Percentiles rank a stretch among this genome's conserved stretches.
These are phyloP conservation scores for Asterella californica DNA, from an alignment of 225 moss, liverwort and hornwort genomes.

Conservation along the genomic window DNA sequence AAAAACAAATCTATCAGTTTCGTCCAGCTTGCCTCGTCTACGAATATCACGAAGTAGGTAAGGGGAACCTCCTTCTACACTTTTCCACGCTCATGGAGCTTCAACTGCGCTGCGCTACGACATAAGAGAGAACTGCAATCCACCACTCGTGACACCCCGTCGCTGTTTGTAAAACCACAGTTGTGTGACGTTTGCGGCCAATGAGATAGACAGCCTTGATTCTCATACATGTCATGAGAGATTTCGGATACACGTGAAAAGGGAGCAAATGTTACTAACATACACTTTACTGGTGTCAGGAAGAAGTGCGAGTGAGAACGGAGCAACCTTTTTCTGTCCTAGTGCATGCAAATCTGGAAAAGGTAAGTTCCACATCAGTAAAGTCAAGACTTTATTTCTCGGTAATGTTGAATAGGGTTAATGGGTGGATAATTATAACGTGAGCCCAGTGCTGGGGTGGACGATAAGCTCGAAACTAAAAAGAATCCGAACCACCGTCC, in stretches of 20 bases:
- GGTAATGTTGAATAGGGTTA: background rate
- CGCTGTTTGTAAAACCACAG: background rate
- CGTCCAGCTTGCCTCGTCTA: background rate
- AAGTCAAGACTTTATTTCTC: background rate
- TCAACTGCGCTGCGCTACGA: too few relatives aligned
- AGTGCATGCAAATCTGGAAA: background rate
- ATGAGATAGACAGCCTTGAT: background rate
- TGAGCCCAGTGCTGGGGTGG: conserved; percentile 4
- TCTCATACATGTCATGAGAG: too few relatives aligned
- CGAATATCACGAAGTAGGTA: background rate
- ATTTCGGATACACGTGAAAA: too few relatives aligned
- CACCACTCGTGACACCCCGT: too few relatives aligned
- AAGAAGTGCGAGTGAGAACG: background rate
- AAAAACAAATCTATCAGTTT: background rate
- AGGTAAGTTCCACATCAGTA: background rate
- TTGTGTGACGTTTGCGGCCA: background rate
- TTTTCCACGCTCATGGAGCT: background rate
- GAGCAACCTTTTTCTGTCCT: background rate
- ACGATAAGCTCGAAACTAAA: conserved; percentile 8
- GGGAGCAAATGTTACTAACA: background rate
- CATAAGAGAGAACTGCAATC: too few relatives aligned
- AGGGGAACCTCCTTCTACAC: background rate
- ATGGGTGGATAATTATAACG: background rate
- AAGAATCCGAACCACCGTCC: background rate
- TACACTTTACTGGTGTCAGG: too few relatives aligned